Base-by-base conservation (phyloP, 2,329 filamentous ascomycete genomes). In the Hypoxylon sp. region DNA sequence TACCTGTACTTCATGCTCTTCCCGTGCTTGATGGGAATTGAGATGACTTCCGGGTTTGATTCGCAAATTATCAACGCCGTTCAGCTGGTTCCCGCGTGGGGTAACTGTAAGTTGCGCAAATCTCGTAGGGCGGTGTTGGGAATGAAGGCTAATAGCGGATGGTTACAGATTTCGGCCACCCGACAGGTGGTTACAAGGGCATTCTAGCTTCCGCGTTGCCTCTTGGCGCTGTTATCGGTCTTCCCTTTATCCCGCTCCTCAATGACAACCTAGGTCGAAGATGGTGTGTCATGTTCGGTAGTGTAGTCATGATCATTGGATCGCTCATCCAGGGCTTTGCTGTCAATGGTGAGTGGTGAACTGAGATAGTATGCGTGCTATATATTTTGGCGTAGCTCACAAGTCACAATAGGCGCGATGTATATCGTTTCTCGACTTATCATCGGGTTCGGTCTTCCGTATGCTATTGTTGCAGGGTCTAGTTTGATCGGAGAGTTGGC, bases 371-470 rank as follows among this genome's bases (percentile, higher is more conserved):
- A 20, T 13, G n/a, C 7, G 20, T 59, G 41, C 30, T 22, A 1
- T 17, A 19, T 17, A 55, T 39, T 6, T 10, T n/a, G 20, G 34
- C 52, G n/a, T 60, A 28, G 34, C 48, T 71, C 13, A 70, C 48
- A 2, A 2, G 7, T 7, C 2, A 11, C 43, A 7, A n/a, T 47
- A 84, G 82, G 80, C 28, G 82, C 74, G 37, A 88, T 88, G 86
- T 89, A 87, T 69, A 84, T 88, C 64, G 75, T 87, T 19, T 80
- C 86, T 11, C 84, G 87, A 57, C 80, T 87, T 60, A 77, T 89
- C 24, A 81, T 89, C n/a, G 87, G 87, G 15, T 82, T 85, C 22
- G 87, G 87, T n/a, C 85, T 89, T 49, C 82, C 84, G 0, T 86
- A 85, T 67, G 84, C 82, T 62, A 88, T 88, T 63, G 83, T 87